A percentile compares a stretch with the other conserved stretches of the same genome.
Conservation (phyloP, 768 basidiomycete species). For the Wakefieldia striispora region DNA sequence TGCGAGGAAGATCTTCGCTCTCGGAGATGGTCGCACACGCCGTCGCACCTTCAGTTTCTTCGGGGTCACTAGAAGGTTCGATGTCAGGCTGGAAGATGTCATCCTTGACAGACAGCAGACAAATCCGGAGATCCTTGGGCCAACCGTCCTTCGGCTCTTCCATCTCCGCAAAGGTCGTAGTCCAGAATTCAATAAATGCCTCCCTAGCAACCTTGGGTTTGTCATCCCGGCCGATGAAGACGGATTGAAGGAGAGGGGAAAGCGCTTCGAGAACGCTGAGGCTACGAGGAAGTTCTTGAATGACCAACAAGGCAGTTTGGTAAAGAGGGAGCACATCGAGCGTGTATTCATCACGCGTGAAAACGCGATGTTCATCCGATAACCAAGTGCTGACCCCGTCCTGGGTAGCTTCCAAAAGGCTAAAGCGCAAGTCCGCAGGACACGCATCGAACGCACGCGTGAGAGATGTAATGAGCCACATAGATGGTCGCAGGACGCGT, state of each 20-base stretch:
- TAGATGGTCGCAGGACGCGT: constrained; percentile 48
- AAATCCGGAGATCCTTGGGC: constrained; percentile 45
- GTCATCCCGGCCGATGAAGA: constrained; percentile 50
- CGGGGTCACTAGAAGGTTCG: constrained; percentile 26
- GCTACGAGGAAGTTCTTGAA: constrained; percentile 46
- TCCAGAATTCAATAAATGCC: constrained; percentile 66
- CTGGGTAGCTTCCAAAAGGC: constrained; percentile 47
- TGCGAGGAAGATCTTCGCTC: constrained; percentile 8
- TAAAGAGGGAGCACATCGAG: constrained; percentile 66
- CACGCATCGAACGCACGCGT: constrained; percentile 53
- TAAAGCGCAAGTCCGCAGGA: constrained; percentile 44
- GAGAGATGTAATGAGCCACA: constrained; percentile 64
- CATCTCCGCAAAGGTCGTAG: constrained; percentile 40
- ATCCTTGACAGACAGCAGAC: constrained; percentile 22
- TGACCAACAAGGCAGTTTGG: constrained; percentile 51
- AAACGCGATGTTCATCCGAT: constrained; percentile 51
- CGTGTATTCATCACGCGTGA: constrained; percentile 53
- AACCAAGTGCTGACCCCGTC: constrained; percentile 63
- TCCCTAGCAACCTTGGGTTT: constrained; percentile 45
- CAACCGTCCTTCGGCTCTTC: constrained; percentile 49
- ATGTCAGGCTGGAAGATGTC: not conserved
- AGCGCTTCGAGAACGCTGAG: constrained; percentile 44
- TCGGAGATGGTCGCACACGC: constrained; percentile 6
- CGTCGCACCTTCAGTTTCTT: constrained; percentile 19
- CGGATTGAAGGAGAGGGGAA: constrained; percentile 52